Base-by-base conservation (phyloP, 176 grass and related monocot species). In the Oryza officinalis region DNA sequence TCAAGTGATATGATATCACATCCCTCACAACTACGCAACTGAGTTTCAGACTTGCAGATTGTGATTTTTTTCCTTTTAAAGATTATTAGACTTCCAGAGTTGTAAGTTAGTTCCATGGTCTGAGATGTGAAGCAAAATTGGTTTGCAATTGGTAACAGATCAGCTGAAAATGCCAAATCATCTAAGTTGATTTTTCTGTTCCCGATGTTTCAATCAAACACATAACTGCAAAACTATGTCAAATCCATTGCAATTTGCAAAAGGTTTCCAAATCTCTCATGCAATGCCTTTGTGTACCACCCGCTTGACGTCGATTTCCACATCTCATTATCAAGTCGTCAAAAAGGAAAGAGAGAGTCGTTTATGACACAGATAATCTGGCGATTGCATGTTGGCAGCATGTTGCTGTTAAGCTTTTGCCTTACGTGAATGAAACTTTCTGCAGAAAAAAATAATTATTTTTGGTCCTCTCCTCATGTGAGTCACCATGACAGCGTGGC, bases 11-110 rank as follows among this genome's bases (percentile, higher is more conserved):
- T 27, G 57, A 67, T n/a, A 20, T 54, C 15, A 27, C 38, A 81
- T 28, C 65, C 82, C 87, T 81, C 38, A 32, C 61, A 52, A 61
- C 65, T 89, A 85, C 72, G 78, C 88, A 65, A 88, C 43, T 52
- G 41, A 38, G 27, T 38, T 63, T 52, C 74, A 63, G n/a, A 61
- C 57, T 61, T 61, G 22, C n/a, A 61, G 57, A 10, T 1, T 61
- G 20, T 57, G 20, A 57, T 6, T 57, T 57, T 57, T 57, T 57
- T 6, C 52, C 8, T 57, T 57, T 57, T 22, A 57, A 57, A 57
- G 52, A 57, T 57, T 9, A 57, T 57, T 9, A 57, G 18, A 57
- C 6, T 57, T 50, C 14, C 50, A 57, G 50, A 57, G 50, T 57
- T 57, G 50, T 2, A 14, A 1, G 17, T 57, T 57, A 57, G 57